Base-by-base conservation (phyloP, 179 eudicot genomes). In the Carnegiea gigantea region DNA sequence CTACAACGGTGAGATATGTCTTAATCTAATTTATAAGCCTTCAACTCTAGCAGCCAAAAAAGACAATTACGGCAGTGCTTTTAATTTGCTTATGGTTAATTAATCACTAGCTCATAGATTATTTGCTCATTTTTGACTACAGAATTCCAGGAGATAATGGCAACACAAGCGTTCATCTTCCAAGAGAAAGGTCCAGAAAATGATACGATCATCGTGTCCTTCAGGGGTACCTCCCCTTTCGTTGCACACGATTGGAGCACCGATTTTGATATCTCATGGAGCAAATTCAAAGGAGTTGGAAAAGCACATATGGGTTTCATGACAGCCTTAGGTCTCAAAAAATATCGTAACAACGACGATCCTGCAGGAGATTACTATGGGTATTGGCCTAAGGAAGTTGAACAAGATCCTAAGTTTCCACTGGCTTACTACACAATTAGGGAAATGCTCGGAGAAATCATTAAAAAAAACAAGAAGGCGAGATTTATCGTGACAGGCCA, bases 401-500 rank as follows among this genome's bases (percentile, higher is more conserved):
- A 82, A 11, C 84, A 78, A 20, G 49, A 76, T 28, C 64, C 73
- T 0, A 12, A 80, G 20, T n/a, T 46, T 5, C 85, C 80, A 12
- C 51, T 84, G 36, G 95, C 95, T 8, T 92, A 92, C 74, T 89
- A 92, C 77, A 72, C 81, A 13, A 86, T 90, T 30, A 83, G 89
- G 80, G 83, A 89, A 12, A 76, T 49, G 76, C 83, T 92, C 14
- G 87, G 73, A 81, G 78, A 73, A 23, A 74, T 79, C 30, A 57
- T 91, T 28, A 12, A 65, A 3, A 23, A 73, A 1, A 83, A 85
- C 70, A 44, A 53, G 17, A 77, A 28, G 3, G 85, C 88, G 0
- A 89, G 82, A 78, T 87, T 90, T 48, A 89, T 92, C 0, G 83
- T 92, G 20, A 92, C 93, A 0, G 95, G 95, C 0, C 95, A 92